Percentiles rank a stretch among this genome's conserved stretches.
These are phyloP conservation scores for Phragmites australis DNA, from an alignment of 176 grass and related monocot genomes.

Conservation along the genomic window DNA sequence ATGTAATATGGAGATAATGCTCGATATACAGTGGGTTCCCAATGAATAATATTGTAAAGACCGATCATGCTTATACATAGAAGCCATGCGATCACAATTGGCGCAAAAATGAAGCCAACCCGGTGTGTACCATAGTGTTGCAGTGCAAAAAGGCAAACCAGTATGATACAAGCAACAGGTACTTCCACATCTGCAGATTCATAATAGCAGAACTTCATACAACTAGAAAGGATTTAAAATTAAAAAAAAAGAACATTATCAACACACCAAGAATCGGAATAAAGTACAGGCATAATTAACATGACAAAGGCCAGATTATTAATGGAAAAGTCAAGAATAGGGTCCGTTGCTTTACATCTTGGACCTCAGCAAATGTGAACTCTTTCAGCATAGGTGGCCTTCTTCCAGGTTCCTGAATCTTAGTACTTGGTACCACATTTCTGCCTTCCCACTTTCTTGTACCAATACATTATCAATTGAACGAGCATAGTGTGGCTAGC, in stretches of 20 bases:
- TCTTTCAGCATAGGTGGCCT: background rate
- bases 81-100: constrained; percentile 88
- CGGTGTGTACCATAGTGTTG: constrained; percentile 99
- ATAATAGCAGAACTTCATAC: constrained; percentile 8
- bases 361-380: background rate
- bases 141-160: constrained; percentile 79
- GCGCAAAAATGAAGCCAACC: constrained; percentile 89
- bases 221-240: constrained; percentile 24
- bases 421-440: constrained; percentile 31
- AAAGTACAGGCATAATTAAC: constrained; percentile 37
- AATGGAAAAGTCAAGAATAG: constrained; percentile 7
- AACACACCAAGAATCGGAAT: constrained; percentile 35
- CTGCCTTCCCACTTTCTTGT: background rate
- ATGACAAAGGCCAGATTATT: constrained; percentile 23
- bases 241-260: constrained; percentile 5
- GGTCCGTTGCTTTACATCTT: constrained; percentile 18
- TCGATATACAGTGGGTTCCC: constrained; percentile 92
- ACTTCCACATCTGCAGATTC: constrained; percentile 87
- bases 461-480: constrained; percentile 17
- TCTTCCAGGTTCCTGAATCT: constrained; percentile 22
- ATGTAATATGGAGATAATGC: constrained; percentile 97
- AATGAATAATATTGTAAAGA: constrained; percentile 86
- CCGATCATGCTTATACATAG: constrained; percentile 92
- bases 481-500: background rate
- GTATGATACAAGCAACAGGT: constrained; percentile 77